Conservation (phyloP, 306 rosid genomes). For the Myrica gale region DNA sequence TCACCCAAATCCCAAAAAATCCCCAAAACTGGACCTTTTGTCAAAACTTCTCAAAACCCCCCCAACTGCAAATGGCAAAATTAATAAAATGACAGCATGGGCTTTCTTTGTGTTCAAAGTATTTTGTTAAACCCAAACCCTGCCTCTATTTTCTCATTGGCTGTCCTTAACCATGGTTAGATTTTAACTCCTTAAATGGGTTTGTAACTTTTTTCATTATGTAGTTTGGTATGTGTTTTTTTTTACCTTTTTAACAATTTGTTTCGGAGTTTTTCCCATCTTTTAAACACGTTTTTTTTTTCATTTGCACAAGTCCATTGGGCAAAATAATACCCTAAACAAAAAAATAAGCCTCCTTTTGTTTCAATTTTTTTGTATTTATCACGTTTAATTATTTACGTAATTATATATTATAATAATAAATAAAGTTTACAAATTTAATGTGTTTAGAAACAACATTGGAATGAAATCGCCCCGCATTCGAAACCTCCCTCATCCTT, state of each 20-base stretch:
- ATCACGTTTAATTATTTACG: no score
- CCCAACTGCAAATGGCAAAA: constrained; percentile 9
- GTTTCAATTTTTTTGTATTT: no score
- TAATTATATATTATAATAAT: no score
- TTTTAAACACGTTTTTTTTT: no score
- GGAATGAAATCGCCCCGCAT: no score
- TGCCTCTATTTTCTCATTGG: constrained; percentile 9
- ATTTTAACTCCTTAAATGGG: constrained; percentile 6
- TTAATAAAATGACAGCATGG: constrained; percentile 1
- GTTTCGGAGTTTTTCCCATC: neutral
- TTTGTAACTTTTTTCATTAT: neutral
- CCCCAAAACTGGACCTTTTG: constrained; percentile 30
- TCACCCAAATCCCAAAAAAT: constrained; percentile 4
- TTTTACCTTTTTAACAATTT: neutral
- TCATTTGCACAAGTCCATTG: no score
- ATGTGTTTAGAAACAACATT: no score
- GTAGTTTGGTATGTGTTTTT: neutral
- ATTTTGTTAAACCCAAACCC: constrained; percentile 12
- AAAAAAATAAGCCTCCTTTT: no score
- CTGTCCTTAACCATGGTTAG: constrained; percentile 21
- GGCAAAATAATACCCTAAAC: no score
- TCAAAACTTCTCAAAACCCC: constrained; percentile 17
- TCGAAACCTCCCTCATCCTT: no score
- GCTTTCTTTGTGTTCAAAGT: neutral
- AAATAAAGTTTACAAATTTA: no score